Evolutionary conservation across 2,329 filamentous ascomycete species (phyloP).

Genomic region (Pezicula carpinea): DNA sequence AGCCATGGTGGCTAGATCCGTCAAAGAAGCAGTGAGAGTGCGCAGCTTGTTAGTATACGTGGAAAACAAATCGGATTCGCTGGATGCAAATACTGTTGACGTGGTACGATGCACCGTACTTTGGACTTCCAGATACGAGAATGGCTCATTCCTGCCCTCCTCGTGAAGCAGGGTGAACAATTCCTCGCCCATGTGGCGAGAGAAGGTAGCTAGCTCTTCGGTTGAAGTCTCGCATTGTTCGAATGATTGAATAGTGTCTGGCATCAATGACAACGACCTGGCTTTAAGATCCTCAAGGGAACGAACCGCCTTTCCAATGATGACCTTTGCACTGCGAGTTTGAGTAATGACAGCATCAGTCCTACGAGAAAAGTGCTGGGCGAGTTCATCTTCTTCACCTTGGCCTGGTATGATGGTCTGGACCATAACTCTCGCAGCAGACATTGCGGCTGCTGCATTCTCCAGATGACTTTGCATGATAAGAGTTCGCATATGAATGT

Average conservation of each 20-base stretch:
- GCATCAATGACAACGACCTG: slow-evolving; percentile 67
- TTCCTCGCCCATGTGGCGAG: slow-evolving; percentile 59
- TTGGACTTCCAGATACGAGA: slow-evolving; percentile 63
- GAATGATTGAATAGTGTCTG: slow-evolving; percentile 64
- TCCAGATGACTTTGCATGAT: slow-evolving; percentile 81
- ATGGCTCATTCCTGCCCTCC: slow-evolving; percentile 64
- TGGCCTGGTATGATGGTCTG: slow-evolving; percentile 55
- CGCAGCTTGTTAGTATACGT: slow-evolving; percentile 65
- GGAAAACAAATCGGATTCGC: slow-evolving; percentile 66
- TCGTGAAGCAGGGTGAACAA: slow-evolving; percentile 65
- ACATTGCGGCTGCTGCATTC: slow-evolving; percentile 64
- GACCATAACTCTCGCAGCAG: slow-evolving; percentile 60
- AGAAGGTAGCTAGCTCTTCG: slow-evolving; percentile 60
- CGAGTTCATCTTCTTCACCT: slow-evolving; percentile 62
- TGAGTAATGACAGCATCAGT: slow-evolving; percentile 68
- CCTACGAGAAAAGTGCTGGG: slow-evolving; percentile 63
- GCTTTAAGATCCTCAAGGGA: slow-evolving; percentile 73
- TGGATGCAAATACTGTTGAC: slow-evolving; percentile 44
- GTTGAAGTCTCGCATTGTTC: slow-evolving; percentile 63
- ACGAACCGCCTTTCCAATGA: slow-evolving; percentile 72
- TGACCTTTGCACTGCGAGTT: slow-evolving; percentile 77
- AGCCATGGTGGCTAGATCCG: slow-evolving; percentile 66
- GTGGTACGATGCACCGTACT: slow-evolving; percentile 55
- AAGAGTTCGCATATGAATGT: slow-evolving; percentile 70
- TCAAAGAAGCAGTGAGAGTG: slow-evolving; percentile 56